Conservation (phyloP, 306 rosid species). For the Pueraria montana region DNA sequence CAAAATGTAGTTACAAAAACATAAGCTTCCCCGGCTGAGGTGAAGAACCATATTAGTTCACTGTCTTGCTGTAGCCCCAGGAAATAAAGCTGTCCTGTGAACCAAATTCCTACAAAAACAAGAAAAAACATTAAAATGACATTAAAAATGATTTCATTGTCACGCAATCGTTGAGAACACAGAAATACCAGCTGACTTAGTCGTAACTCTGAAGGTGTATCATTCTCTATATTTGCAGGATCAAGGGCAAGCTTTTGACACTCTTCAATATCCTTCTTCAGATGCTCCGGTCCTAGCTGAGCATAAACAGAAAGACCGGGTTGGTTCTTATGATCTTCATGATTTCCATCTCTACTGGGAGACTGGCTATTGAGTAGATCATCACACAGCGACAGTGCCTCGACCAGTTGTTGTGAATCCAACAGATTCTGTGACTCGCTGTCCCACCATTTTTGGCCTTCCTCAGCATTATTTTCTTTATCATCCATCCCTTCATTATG, state of each 20-base stretch:
- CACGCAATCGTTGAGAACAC: slow-evolving; percentile 6
- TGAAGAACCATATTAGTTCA: slow-evolving; percentile 51
- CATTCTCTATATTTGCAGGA: slow-evolving; percentile 66
- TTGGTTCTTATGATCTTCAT: slow-evolving; percentile 50
- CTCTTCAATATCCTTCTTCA: slow-evolving; percentile 85
- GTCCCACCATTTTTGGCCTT: slow-evolving; percentile 85
- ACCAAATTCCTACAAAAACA: slow-evolving; percentile 67
- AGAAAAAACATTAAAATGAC: slow-evolving; percentile 13
- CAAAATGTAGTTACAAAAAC: slow-evolving; percentile 52
- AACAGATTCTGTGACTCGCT: slow-evolving; percentile 84
- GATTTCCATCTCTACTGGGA: slow-evolving; percentile 61
- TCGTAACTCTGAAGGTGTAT: slow-evolving; percentile 75
- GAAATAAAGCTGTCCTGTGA: slow-evolving; percentile 77
- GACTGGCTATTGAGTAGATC: slow-evolving; percentile 88
- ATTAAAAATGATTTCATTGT: not conserved
- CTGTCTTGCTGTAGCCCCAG: slow-evolving; percentile 64
- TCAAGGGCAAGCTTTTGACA: slow-evolving; percentile 74
- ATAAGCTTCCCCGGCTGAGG: slow-evolving; percentile 7
- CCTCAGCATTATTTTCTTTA: slow-evolving; percentile 59
- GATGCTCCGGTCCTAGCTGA: slow-evolving; percentile 71
- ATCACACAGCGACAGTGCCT: slow-evolving; percentile 73
- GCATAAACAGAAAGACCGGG: slow-evolving; percentile 73
- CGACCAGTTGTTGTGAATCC: slow-evolving; percentile 86
- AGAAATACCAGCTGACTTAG: slow-evolving; percentile 82
- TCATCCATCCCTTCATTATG: slow-evolving; percentile 46